A percentile compares a stretch with the other conserved stretches of the same genome.
Conservation (phyloP, 306 rosid species). For the Cicer bijugum region DNA sequence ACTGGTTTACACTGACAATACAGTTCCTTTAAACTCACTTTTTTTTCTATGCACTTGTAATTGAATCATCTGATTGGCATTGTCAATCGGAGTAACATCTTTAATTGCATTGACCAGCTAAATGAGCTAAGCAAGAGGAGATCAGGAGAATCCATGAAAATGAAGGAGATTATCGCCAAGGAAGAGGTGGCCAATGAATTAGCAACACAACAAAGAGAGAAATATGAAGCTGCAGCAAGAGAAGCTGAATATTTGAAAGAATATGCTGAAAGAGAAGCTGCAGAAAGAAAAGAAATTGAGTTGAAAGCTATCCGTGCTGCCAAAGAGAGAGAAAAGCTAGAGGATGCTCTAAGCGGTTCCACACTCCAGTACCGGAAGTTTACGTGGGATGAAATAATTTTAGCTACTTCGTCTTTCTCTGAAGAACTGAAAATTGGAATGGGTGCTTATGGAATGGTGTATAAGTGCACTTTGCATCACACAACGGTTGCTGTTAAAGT, state of each 20-base stretch:
- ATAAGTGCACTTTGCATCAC: constrained; percentile 82
- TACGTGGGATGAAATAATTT: constrained; percentile 82
- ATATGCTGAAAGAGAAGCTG: constrained; percentile 71
- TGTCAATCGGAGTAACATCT: constrained; percentile 42
- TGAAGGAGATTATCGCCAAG: constrained; percentile 61
- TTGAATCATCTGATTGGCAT: constrained; percentile 9
- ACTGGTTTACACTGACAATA: no score
- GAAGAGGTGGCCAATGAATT: constrained; percentile 62
- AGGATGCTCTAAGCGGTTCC: constrained; percentile 69
- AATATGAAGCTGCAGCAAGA: constrained; percentile 63
- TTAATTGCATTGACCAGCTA: constrained; percentile 59
- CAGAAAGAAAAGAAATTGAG: constrained; percentile 73
- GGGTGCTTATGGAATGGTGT: constrained; percentile 86
- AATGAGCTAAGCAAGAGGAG: constrained; percentile 58
- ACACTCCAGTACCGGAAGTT: constrained; percentile 61
- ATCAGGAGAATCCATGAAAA: constrained; percentile 62
- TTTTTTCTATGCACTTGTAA: constrained; percentile 1
- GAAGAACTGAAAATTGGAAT: constrained; percentile 79
- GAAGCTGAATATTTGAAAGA: constrained; percentile 68
- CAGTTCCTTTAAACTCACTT: no score
- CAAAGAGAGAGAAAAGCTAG: constrained; percentile 72
- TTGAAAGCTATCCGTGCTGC: constrained; percentile 61
- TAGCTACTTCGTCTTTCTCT: constrained; percentile 87
- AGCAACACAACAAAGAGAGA: constrained; percentile 64
- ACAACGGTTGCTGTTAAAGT: constrained; percentile 93